Percentiles rank a stretch among this genome's conserved stretches.
phyloP scores from a whole-genome alignment of 2,329 filamentous ascomycete genomes.

The Hypoxylon sp. region DNA sequence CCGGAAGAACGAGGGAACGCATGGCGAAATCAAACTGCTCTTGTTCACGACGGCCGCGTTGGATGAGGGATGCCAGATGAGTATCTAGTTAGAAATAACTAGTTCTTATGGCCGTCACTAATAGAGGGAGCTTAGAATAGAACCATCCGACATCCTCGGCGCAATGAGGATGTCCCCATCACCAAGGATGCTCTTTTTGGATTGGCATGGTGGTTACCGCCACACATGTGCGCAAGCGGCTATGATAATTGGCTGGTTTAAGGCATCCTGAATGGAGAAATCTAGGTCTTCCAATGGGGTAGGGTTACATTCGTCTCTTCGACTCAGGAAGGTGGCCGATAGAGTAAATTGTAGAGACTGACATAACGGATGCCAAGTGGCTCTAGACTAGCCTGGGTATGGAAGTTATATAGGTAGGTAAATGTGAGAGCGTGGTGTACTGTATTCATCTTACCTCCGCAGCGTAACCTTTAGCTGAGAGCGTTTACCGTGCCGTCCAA shows the following conservation, averaged over 20 bases:
- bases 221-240: constrained; percentile 25
- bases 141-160: constrained; percentile 8
- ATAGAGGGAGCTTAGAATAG: not conserved
- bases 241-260: constrained; percentile 21
- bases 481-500: not conserved
- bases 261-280: constrained; percentile 8
- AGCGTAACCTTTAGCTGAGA: not conserved
- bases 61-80: not conserved
- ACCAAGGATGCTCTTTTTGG: constrained; percentile 7
- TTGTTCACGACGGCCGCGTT: constrained; percentile 2
- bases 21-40: constrained; percentile 31
- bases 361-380: not conserved
- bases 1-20: constrained; percentile 43
- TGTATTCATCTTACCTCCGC: not conserved
- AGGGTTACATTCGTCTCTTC: constrained; percentile 30
- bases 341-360: constrained; percentile 3
- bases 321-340: constrained; percentile 32
- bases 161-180: constrained; percentile 1
- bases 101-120: constrained; percentile 6
- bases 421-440: not conserved
- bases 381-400: constrained; percentile 1
- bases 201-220: constrained; percentile 2
- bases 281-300: constrained; percentile 7
- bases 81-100: not conserved
- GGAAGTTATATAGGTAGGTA: not conserved